These are phyloP conservation scores for Geosmithia flava DNA, from an alignment of 2,329 filamentous ascomycete species.

Conservation along the genomic window DNA sequence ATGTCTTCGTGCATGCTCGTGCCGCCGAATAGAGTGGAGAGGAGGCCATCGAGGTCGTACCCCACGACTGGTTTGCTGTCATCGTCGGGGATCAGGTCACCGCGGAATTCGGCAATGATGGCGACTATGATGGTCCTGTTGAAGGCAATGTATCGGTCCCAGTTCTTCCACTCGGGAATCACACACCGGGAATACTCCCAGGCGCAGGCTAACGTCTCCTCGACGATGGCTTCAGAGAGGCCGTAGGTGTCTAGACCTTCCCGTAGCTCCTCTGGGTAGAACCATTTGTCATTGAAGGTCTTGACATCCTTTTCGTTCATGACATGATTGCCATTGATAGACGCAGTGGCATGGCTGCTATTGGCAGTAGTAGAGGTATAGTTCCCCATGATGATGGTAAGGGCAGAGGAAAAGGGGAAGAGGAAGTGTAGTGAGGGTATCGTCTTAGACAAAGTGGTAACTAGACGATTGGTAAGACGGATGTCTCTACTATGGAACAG, in stretches of 20 bases:
- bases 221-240: conserved; percentile 3
- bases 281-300: not conserved
- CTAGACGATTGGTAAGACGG: no score
- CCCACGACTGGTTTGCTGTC: conserved; percentile 5
- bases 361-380: no score
- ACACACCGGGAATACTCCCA: conserved; percentile 13
- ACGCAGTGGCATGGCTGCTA: not conserved
- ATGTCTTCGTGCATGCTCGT: conserved; percentile 6
- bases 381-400: no score
- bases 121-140: conserved; percentile 8
- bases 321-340: not conserved
- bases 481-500: no score
- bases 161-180: conserved; percentile 12
- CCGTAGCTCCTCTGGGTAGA: conserved; percentile 2
- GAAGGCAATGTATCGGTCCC: conserved; percentile 10
- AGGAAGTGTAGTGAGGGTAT: no score
- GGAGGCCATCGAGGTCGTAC: conserved; percentile 7
- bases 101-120: conserved; percentile 9
- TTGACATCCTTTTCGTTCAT: not conserved
- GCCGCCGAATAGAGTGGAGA: conserved; percentile 7
- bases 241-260: not conserved
- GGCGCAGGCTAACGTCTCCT: conserved; percentile 8
- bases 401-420: no score
- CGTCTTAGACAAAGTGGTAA: no score
- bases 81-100: conserved; percentile 6